Conservation (phyloP, 306 rosid species). For the Lathyrus tuberosus region DNA sequence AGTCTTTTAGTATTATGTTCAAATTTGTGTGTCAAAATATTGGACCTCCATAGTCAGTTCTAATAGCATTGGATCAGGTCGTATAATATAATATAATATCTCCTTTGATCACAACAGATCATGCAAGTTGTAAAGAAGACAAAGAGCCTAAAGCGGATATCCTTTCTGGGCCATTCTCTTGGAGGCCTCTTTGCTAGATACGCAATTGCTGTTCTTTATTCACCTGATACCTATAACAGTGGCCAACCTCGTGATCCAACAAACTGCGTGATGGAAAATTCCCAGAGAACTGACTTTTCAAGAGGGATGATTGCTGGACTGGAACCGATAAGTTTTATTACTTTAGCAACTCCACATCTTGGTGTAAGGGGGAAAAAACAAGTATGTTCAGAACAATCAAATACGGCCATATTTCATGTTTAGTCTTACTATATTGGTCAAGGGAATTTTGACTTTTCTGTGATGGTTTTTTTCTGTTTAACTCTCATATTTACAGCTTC, state of each 20-base stretch:
- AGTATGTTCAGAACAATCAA: conserved; percentile 55
- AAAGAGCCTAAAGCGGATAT: conserved; percentile 76
- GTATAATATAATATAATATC: conserved; percentile 30
- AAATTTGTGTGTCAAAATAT: conserved; percentile 33
- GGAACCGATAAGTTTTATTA: conserved; percentile 85
- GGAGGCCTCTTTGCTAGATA: conserved; percentile 96
- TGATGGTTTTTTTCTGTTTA: conserved; percentile 2
- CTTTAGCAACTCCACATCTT: conserved; percentile 97
- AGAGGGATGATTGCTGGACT: conserved; percentile 75
- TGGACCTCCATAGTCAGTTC: background rate
- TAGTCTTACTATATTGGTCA: background rate
- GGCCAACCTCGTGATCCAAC: conserved; percentile 43
- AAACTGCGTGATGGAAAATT: conserved; percentile 41
- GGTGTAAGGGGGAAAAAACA: conserved; percentile 91
- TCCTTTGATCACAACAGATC: conserved; percentile 58
- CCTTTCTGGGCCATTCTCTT: conserved; percentile 92
- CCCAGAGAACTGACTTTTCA: conserved; percentile 43
- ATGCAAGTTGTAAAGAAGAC: conserved; percentile 74
- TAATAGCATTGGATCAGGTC: conserved; percentile 28
- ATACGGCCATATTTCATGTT: background rate
- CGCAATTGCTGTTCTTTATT: conserved; percentile 77
- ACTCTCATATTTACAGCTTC: conserved; percentile 64
- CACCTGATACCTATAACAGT: conserved; percentile 39
- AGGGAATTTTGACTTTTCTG: conserved; percentile 17
- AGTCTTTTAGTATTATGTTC: conserved; percentile 43